These are phyloP conservation scores for Ogataea salicorniae DNA, from an alignment of 805 yeast species.

Conservation along the genomic window DNA sequence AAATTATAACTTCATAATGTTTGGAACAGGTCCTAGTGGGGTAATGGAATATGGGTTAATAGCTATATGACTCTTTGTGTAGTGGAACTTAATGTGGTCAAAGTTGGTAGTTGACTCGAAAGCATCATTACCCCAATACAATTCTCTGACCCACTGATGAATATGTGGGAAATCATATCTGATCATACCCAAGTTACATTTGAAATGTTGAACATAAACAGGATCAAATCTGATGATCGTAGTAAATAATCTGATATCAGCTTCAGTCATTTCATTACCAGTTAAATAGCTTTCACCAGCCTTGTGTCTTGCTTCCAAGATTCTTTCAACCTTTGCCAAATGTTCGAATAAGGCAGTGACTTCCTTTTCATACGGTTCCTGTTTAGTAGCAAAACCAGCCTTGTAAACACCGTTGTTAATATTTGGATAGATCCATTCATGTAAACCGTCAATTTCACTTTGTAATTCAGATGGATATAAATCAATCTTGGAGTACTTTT, in stretches of 20 bases:
- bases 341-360: slow-evolving; percentile 58
- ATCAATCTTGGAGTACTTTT: slow-evolving; percentile 46
- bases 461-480: slow-evolving; percentile 56
- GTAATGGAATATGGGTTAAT: slow-evolving; percentile 83
- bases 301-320: slow-evolving; percentile 43
- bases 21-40: slow-evolving; percentile 83
- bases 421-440: slow-evolving; percentile 75
- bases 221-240: slow-evolving; percentile 90
- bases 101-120: slow-evolving; percentile 78
- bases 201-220: slow-evolving; percentile 92
- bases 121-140: slow-evolving; percentile 71
- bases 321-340: slow-evolving; percentile 63
- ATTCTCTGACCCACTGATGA: slow-evolving; percentile 72
- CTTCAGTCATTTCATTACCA: slow-evolving; percentile 75
- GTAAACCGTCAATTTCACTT: slow-evolving; percentile 64
- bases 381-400: slow-evolving; percentile 82
- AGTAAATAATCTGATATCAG: slow-evolving; percentile 81
- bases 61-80: slow-evolving; percentile 76
- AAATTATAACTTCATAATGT: slow-evolving; percentile 47
- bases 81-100: slow-evolving; percentile 87
- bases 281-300: slow-evolving; percentile 39
- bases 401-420: slow-evolving; percentile 94
- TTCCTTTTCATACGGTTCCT: slow-evolving; percentile 72
- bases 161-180: slow-evolving; percentile 73
- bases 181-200: slow-evolving; percentile 80